A percentile compares a stretch with the other conserved stretches of the same genome.
These are phyloP conservation scores for Astragalus glycyphyllos DNA, from an alignment of 306 rosid species.

Conservation along the genomic window DNA sequence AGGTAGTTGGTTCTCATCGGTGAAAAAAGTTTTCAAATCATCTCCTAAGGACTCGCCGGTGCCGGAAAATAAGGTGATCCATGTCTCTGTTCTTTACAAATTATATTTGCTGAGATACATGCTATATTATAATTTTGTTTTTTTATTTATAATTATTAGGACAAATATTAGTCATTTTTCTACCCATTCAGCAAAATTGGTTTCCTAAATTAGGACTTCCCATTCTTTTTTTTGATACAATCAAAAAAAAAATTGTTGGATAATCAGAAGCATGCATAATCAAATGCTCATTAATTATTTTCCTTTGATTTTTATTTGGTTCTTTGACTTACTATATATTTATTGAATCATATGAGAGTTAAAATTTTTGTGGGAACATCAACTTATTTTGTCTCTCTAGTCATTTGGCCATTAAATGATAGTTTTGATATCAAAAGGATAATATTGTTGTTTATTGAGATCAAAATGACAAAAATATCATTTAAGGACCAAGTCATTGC, in stretches of 20 bases:
- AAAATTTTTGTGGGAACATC: no score
- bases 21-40: conserved; percentile 82
- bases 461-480: neutral
- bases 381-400: no score
- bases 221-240: no score
- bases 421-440: conserved; percentile 1
- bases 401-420: neutral
- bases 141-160: neutral
- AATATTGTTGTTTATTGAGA: neutral
- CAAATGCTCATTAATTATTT: neutral
- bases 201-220: no score
- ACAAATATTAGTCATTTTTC: no score
- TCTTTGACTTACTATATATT: neutral
- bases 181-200: no score
- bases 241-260: no score
- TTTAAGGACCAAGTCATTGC: neutral
- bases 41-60: conserved; percentile 67
- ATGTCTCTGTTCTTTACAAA: conserved; percentile 5
- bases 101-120: conserved; percentile 6
- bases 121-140: neutral
- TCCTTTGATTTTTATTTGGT: no score
- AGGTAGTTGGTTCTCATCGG: conserved; percentile 83
- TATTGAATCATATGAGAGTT: no score
- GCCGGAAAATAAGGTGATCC: conserved; percentile 66
- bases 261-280: neutral